Evolutionary conservation across 345 rosid species (phyloP).

Genomic region (Turnera subulata): DNA sequence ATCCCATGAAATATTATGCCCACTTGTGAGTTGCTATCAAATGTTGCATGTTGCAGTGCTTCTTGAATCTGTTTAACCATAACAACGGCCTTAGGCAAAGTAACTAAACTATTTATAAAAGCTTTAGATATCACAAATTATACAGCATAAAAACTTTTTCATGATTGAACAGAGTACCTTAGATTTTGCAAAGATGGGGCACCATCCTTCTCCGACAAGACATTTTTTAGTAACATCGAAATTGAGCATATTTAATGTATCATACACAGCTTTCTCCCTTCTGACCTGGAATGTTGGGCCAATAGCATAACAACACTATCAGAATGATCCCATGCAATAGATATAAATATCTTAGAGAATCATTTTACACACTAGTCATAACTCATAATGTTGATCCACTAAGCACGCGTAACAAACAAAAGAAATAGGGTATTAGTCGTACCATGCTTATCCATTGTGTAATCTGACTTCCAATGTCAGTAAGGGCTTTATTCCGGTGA

Average conservation of each 20-base stretch:
- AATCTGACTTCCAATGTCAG: slow-evolving; percentile 62
- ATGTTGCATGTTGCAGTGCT: slow-evolving; percentile 84
- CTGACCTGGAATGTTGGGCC: slow-evolving; percentile 51
- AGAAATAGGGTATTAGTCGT: slow-evolving; percentile 8
- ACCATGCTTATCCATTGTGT: slow-evolving; percentile 83
- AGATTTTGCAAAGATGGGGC: slow-evolving; percentile 83
- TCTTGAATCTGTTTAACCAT: slow-evolving; percentile 73
- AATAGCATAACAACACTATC: background rate
- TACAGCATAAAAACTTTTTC: background rate
- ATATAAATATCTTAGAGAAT: too few relatives aligned
- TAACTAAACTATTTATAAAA: background rate
- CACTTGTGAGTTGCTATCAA: slow-evolving; percentile 87
- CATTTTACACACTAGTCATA: too few relatives aligned
- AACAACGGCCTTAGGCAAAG: slow-evolving; percentile 10
- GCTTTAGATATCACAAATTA: slow-evolving; percentile 7
- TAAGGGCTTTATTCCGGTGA: slow-evolving; percentile 71
- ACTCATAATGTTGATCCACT: too few relatives aligned
- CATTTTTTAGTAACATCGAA: slow-evolving; percentile 97
- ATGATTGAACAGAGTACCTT: slow-evolving; percentile 44
- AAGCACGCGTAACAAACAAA: background rate
- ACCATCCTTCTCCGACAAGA: slow-evolving; percentile 99
- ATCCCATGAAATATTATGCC: slow-evolving; percentile 88
- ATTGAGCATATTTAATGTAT: slow-evolving; percentile 87
- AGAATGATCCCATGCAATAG: background rate
- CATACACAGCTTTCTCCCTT: slow-evolving; percentile 88